phyloP scores from a whole-genome alignment of 2,329 filamentous ascomycete genomes.

The Cercospora sp. region DNA sequence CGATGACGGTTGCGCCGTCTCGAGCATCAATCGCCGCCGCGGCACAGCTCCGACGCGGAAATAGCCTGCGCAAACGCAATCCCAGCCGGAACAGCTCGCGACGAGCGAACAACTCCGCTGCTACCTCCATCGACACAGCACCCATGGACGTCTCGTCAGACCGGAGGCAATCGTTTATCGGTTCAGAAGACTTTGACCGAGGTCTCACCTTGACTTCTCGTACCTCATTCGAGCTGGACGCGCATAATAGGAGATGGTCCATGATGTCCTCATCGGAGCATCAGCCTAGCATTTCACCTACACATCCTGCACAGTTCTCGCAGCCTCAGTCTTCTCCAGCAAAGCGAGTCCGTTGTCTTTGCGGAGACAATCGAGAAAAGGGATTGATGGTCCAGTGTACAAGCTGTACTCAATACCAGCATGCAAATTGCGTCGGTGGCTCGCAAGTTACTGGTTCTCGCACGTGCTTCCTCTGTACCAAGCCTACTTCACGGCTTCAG shows the following conservation, averaged over 20 bases:
- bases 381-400: conserved; percentile 64
- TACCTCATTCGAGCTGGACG: conserved; percentile 40
- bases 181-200: conserved; percentile 18
- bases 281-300: conserved; percentile 41
- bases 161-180: conserved; percentile 21
- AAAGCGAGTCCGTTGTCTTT: conserved; percentile 56
- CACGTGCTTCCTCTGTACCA: conserved; percentile 54
- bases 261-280: conserved; percentile 46
- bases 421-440: conserved; percentile 59
- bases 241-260: conserved; percentile 49
- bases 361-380: conserved; percentile 55
- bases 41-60: conserved; percentile 37
- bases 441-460: conserved; percentile 47
- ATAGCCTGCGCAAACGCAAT: conserved; percentile 34
- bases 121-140: conserved; percentile 34
- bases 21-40: conserved; percentile 39
- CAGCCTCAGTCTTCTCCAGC: conserved; percentile 29
- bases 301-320: conserved; percentile 33
- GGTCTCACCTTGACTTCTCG: conserved; percentile 27
- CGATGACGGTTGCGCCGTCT: conserved; percentile 38
- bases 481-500: conserved; percentile 18
- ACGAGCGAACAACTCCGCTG: conserved; percentile 15
- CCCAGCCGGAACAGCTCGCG: conserved; percentile 26
- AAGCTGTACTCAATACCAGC: conserved; percentile 63
- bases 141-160: conserved; percentile 33